Evolutionary conservation across 805 yeast species (phyloP).

Genomic region (Zygotorulaspora sp.): DNA sequence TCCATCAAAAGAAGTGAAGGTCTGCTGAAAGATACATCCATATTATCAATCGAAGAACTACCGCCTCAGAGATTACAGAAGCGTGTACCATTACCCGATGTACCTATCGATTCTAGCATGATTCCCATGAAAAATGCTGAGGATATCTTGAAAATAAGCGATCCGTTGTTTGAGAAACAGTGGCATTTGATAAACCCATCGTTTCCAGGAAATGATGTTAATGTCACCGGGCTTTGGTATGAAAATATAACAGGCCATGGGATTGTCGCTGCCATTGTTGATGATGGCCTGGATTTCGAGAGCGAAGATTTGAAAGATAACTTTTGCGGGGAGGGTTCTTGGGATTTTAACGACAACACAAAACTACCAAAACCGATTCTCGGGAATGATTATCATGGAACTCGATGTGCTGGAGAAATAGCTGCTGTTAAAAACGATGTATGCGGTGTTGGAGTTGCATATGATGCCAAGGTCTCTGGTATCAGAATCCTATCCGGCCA

Average conservation of each 20-base stretch:
- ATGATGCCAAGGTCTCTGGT: slow-evolving; percentile 79
- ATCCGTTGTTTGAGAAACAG: slow-evolving; percentile 78
- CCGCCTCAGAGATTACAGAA: slow-evolving; percentile 50
- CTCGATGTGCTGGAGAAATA: slow-evolving; percentile 96
- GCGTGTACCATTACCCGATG: slow-evolving; percentile 52
- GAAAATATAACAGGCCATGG: slow-evolving; percentile 78
- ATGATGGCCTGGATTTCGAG: slow-evolving; percentile 88
- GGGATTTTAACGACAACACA: slow-evolving; percentile 82
- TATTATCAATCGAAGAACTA: slow-evolving; percentile 49
- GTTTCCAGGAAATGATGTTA: slow-evolving; percentile 78
- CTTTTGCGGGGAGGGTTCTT: slow-evolving; percentile 75
- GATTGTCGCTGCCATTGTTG: slow-evolving; percentile 81
- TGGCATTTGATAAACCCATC: slow-evolving; percentile 86
- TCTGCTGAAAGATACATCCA: slow-evolving; percentile 8
- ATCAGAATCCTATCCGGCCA: slow-evolving; percentile 80
- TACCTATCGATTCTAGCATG: slow-evolving; percentile 50
- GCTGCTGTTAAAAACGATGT: slow-evolving; percentile 82
- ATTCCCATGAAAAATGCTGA: slow-evolving; percentile 44
- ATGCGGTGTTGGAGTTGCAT: slow-evolving; percentile 98
- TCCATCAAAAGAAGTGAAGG: slow-evolving; percentile 13
- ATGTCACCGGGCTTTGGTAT: slow-evolving; percentile 81
- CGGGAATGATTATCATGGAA: slow-evolving; percentile 86
- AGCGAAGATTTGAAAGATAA: slow-evolving; percentile 66
- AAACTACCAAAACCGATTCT: slow-evolving; percentile 76
- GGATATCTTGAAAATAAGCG: slow-evolving; percentile 57